Percentiles rank a stretch among this genome's conserved stretches.
Conservation (phyloP, 805 yeast genomes). For the Suhomyces pyralidae region DNA sequence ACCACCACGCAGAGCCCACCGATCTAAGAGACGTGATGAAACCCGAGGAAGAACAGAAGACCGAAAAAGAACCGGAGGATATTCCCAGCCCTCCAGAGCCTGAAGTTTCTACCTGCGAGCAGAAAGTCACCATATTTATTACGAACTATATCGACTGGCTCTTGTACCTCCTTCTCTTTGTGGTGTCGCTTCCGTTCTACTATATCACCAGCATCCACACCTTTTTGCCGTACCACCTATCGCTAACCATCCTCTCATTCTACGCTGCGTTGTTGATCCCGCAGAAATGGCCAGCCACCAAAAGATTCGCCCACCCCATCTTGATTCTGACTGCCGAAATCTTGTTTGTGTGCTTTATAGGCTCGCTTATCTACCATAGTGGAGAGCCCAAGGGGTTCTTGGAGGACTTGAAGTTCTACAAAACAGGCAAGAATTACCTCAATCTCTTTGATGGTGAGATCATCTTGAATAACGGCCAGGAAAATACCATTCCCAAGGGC, state of each 20-base stretch:
- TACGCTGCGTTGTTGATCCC: constrained; percentile 48
- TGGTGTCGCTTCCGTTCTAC: constrained; percentile 60
- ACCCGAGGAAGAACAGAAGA: background rate
- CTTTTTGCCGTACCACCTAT: constrained; percentile 60
- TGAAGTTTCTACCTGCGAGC: background rate
- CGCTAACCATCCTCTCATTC: constrained; percentile 57
- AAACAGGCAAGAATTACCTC: constrained; percentile 67
- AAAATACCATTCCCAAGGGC: constrained; percentile 9
- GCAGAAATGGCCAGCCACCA: constrained; percentile 40
- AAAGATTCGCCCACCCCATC: constrained; percentile 67
- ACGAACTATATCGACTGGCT: constrained; percentile 54
- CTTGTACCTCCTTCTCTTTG: constrained; percentile 44
- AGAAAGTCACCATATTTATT: constrained; percentile 30
- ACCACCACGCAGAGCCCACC: background rate
- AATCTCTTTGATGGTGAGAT: constrained; percentile 48
- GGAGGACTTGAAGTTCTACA: constrained; percentile 50
- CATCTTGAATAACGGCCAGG: constrained; percentile 27
- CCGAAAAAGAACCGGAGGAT: too few species aligned
- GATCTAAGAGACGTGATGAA: background rate
- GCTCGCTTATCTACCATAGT: constrained; percentile 48
- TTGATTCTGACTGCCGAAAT: constrained; percentile 62
- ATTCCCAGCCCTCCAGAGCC: too few species aligned
- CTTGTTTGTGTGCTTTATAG: constrained; percentile 60
- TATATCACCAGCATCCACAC: constrained; percentile 47
- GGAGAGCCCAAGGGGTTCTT: constrained; percentile 48